phyloP scores from a whole-genome alignment of 352 stramenopile species.

The Hyaloperonospora brassicae region DNA sequence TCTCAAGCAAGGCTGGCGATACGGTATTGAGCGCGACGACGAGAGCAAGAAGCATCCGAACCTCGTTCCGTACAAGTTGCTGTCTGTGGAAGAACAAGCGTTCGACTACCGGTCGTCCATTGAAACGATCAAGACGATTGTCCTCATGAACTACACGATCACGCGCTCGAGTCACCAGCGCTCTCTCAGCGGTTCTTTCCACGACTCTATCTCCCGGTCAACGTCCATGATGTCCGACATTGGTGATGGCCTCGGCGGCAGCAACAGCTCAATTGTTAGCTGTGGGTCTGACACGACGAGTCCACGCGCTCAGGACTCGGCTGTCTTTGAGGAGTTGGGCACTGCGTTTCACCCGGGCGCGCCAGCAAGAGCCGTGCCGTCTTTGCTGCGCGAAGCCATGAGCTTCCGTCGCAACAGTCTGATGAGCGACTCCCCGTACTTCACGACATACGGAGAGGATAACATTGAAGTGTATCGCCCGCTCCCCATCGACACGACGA shows the following conservation, averaged over 20 bases:
- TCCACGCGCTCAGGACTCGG: conserved; percentile 21
- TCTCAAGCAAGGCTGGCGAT: conserved; percentile 80
- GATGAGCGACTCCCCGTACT: conserved; percentile 74
- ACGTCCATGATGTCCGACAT: conserved; percentile 56
- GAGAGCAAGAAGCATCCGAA: conserved; percentile 71
- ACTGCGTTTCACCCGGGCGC: conserved; percentile 20
- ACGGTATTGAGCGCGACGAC: conserved; percentile 62
- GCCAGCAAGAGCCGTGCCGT: conserved; percentile 42
- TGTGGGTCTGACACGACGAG: conserved; percentile 20
- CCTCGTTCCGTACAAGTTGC: conserved; percentile 71
- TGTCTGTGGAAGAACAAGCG: conserved; percentile 72
- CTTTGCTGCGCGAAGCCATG: conserved; percentile 60
- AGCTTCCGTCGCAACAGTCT: conserved; percentile 70
- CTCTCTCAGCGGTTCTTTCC: conserved; percentile 44
- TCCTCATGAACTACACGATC: conserved; percentile 86
- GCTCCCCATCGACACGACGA: conserved; percentile 69
- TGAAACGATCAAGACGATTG: conserved; percentile 83
- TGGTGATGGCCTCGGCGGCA: conserved; percentile 22
- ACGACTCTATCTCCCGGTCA: conserved; percentile 57
- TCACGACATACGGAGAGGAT: conserved; percentile 54
- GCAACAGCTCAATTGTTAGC: conserved; percentile 27
- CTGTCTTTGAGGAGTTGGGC: conserved; percentile 26
- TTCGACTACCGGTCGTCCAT: conserved; percentile 84
- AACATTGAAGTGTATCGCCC: conserved; percentile 60
- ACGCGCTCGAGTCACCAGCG: conserved; percentile 35